phyloP scores from a whole-genome alignment of 2,329 filamentous ascomycete species.

The Sporothrix dimorphospora region DNA sequence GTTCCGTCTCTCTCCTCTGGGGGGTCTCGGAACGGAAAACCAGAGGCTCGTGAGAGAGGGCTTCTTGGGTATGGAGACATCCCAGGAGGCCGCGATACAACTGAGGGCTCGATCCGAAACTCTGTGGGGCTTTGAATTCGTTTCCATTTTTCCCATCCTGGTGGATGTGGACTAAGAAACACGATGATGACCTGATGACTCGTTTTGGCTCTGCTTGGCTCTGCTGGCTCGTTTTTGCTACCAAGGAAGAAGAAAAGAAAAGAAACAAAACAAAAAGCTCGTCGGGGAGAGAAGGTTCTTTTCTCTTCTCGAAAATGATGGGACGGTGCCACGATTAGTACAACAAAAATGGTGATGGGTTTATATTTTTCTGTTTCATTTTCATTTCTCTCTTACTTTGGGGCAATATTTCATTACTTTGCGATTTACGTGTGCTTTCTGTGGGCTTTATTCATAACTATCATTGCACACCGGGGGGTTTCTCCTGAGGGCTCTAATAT shows the following conservation, averaged over 20 bases:
- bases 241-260: constrained; percentile 13
- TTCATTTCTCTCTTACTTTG: not conserved
- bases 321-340: constrained; percentile 19
- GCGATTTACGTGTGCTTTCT: not conserved
- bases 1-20: not conserved
- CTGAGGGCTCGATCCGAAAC: constrained; percentile 42
- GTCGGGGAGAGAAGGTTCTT: not conserved
- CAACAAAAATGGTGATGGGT: constrained; percentile 20
- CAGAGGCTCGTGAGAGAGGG: constrained; percentile 25
- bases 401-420: not conserved
- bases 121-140: constrained; percentile 31
- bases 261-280: constrained; percentile 13
- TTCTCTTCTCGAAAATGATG: not conserved
- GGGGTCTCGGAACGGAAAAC: not conserved
- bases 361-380: not conserved
- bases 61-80: not conserved
- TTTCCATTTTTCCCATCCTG: not conserved
- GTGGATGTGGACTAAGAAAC: not conserved
- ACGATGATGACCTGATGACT: constrained; percentile 31
- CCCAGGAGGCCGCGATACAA: constrained; percentile 51
- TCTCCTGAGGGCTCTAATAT: constrained; percentile 21
- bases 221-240: constrained; percentile 22
- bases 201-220: constrained; percentile 25
- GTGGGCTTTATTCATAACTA: not conserved
- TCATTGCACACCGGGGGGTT: constrained; percentile 7